phyloP scores from a whole-genome alignment of 2,329 filamentous ascomycete genomes.

The Trichophyton equinum region DNA sequence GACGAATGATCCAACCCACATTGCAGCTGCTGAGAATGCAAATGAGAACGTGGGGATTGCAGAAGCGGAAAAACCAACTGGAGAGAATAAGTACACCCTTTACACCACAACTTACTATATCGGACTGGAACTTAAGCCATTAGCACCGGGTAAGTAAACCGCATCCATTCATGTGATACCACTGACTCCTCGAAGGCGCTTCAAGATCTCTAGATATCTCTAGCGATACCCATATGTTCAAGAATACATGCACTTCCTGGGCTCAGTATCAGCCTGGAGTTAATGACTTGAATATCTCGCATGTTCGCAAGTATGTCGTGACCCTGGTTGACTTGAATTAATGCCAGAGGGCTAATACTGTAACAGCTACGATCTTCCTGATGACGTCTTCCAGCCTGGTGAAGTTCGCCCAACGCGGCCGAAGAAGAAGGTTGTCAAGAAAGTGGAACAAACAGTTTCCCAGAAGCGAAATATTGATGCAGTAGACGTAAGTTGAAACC shows the following conservation, averaged over 20 bases:
- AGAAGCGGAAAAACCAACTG: constrained; percentile 26
- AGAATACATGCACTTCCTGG: constrained; percentile 64
- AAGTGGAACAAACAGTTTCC: constrained; percentile 17
- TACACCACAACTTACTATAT: constrained; percentile 94
- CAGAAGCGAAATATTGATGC: constrained; percentile 31
- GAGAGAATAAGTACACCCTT: constrained; percentile 41
- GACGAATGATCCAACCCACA: constrained; percentile 38
- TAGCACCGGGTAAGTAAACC: constrained; percentile 53
- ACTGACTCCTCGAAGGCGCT: constrained; percentile 27
- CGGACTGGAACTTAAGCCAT: constrained; percentile 63
- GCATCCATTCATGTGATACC: constrained; percentile 14
- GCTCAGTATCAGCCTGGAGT: constrained; percentile 61
- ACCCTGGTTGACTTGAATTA: not conserved
- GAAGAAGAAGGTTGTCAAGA: constrained; percentile 40
- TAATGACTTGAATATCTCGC: constrained; percentile 67
- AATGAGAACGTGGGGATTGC: constrained; percentile 29
- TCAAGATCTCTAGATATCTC: constrained; percentile 45
- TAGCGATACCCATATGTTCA: constrained; percentile 75
- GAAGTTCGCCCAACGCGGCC: constrained; percentile 56
- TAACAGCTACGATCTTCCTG: constrained; percentile 67
- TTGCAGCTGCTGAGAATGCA: constrained; percentile 36
- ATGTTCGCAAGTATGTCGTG: constrained; percentile 65
- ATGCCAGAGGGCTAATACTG: constrained; percentile 12
- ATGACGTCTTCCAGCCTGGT: constrained; percentile 72
- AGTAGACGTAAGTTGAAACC: constrained; percentile 31